Evolutionary conservation across 2,329 filamentous ascomycete species (phyloP), one percentile per base, ranked within the genome.

Genomic region (Talaromyces sp.): DNA sequence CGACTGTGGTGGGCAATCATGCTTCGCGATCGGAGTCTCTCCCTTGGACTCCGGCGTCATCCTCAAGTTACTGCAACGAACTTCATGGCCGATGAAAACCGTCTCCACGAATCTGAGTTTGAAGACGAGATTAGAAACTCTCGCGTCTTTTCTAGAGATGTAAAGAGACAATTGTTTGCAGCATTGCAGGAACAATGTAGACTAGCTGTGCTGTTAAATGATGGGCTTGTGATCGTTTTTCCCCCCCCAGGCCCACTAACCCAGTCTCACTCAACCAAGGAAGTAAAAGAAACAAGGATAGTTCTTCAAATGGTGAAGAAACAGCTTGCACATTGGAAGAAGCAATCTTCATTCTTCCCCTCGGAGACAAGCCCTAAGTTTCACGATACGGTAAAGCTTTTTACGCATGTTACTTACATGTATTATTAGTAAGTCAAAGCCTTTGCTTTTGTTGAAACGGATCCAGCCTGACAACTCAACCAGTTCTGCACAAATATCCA

Each of bases 1-100:
- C 74, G 82, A 1, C 69, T 85, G 7, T 84, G 82, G 82, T 85
- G 82, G 82, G 82, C 81, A 61, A 83, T 82, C 62, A 73, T 85
- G 47, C 73, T 84, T 5, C 79, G 83, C 10, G 82, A 84, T 67
- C 76, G 81, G 44, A 79, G 82, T 18, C 65, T 85, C 30, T 76
- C 78, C 4, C 73, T 85, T 8, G 78, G 81, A 4, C 75, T 84
- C 63, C 76, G 82, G n/a, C 76, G 81, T 10, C 76, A 77, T 47
- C 75, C 82, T n/a, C 81, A 83, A 63, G 78, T 84, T 60, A 80
- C 80, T 0, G 75, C 78, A 3, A 72, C 72, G 0, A 77, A 81
- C 61, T 81, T 83, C 63, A 76, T 82, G 63, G 75, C 80, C 52
- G 75, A 77, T 72, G 60, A 68, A 66, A 27, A 73, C 67, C 44